Percentiles rank a stretch among this genome's conserved stretches.
These are phyloP conservation scores for Cytospora chrysosperma DNA, from an alignment of 2,329 filamentous ascomycete species.

Conservation along the genomic window DNA sequence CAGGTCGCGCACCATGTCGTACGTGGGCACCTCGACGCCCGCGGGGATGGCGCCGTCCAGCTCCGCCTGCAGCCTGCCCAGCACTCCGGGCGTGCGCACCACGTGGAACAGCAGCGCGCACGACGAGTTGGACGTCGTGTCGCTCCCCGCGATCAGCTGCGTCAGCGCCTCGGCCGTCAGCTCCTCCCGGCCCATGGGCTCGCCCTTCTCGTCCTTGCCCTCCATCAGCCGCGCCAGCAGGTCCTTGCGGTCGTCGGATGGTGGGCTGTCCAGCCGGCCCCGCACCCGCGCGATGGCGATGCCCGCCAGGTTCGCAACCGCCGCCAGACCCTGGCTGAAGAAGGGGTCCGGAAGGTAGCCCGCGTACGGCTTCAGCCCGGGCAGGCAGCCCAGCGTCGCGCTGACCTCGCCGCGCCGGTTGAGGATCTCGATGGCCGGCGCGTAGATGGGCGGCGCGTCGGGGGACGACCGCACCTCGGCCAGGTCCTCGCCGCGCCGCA, in stretches of 20 bases:
- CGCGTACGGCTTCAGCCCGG: constrained; percentile 74
- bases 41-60: constrained; percentile 69
- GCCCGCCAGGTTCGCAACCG: constrained; percentile 78
- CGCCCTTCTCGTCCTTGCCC: constrained; percentile 76
- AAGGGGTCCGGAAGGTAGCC: constrained; percentile 79
- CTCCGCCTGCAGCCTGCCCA: constrained; percentile 71
- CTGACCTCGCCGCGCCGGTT: constrained; percentile 87
- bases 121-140: constrained; percentile 76
- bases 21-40: constrained; percentile 63
- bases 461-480: constrained; percentile 68
- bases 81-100: constrained; percentile 65
- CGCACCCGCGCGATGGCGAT: constrained; percentile 85
- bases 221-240: constrained; percentile 82
- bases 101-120: constrained; percentile 82
- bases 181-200: constrained; percentile 73
- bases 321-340: constrained; percentile 71
- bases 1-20: constrained; percentile 70
- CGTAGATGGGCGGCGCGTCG: constrained; percentile 62
- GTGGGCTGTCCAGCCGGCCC: constrained; percentile 68
- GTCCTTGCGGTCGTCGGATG: constrained; percentile 67
- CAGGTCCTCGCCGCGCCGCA: constrained; percentile 71
- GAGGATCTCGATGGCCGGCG: constrained; percentile 80
- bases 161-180: constrained; percentile 87
- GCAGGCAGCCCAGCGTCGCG: constrained; percentile 72
- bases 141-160: constrained; percentile 78